These are phyloP conservation scores for Heracleum sosnowskyi DNA, from an alignment of 129 eudicot species.

Conservation along the genomic window DNA sequence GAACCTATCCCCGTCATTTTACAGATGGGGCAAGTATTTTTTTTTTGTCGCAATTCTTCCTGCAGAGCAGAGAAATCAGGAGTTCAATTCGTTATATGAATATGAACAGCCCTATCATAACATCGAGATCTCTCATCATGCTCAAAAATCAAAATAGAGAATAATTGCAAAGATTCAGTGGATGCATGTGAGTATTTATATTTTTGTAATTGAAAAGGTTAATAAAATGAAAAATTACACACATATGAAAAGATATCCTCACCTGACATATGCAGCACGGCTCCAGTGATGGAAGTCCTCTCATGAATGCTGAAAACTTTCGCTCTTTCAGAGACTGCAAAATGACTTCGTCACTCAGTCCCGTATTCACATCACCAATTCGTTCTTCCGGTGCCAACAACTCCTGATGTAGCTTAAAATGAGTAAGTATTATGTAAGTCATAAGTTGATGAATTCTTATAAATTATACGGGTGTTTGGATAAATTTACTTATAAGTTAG, in stretches of 20 bases:
- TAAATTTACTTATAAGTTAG: too few species aligned
- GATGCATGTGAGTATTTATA: background rate
- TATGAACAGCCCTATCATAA: background rate
- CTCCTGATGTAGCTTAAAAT: slow-evolving; percentile 43
- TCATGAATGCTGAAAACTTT: slow-evolving; percentile 33
- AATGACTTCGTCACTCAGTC: slow-evolving; percentile 60
- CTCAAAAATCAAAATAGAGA: background rate
- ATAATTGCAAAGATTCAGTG: background rate
- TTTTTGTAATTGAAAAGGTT: background rate
- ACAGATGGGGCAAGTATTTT: slow-evolving; percentile 91
- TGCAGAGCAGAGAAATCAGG: slow-evolving; percentile 25
- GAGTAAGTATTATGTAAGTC: too few species aligned
- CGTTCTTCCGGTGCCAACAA: slow-evolving; percentile 73
- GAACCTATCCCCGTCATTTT: slow-evolving; percentile 60
- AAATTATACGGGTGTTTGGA: too few species aligned
- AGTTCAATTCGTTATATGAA: background rate
- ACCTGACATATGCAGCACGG: slow-evolving; percentile 75
- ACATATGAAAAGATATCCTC: background rate
- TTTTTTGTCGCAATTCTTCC: slow-evolving; percentile 91
- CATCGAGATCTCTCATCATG: background rate
- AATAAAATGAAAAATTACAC: background rate
- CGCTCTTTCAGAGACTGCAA: slow-evolving; percentile 41
- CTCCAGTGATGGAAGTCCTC: slow-evolving; percentile 30
- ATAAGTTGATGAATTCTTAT: too few species aligned
- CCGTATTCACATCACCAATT: slow-evolving; percentile 75